Conservation (phyloP, 768 basidiomycete genomes). For the Tubosaeta brunneosetosa region DNA sequence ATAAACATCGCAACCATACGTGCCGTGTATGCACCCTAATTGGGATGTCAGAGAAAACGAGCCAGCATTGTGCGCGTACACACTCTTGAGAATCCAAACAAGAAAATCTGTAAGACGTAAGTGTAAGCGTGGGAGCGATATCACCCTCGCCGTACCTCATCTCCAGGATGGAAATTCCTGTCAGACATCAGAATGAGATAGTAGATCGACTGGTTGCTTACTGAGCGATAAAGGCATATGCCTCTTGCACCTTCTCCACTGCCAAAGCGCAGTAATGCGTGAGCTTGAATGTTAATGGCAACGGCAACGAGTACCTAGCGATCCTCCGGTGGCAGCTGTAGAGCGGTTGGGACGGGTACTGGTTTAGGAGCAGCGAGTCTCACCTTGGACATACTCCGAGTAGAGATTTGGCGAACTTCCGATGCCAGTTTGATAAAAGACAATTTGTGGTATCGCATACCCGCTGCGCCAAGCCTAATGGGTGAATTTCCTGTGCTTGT, state of each 20-base stretch:
- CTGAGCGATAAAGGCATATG: slow-evolving; percentile 79
- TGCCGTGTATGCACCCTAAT: slow-evolving; percentile 70
- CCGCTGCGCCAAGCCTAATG: slow-evolving; percentile 18
- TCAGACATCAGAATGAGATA: not conserved
- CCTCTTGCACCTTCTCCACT: slow-evolving; percentile 75
- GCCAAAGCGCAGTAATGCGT: not conserved
- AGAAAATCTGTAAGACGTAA: slow-evolving; percentile 51
- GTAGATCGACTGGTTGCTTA: slow-evolving; percentile 32
- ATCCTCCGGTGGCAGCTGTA: slow-evolving; percentile 59
- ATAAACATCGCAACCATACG: slow-evolving; percentile 68
- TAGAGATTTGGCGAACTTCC: slow-evolving; percentile 54
- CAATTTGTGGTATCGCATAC: slow-evolving; percentile 52
- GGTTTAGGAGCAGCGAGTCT: slow-evolving; percentile 4
- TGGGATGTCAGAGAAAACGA: slow-evolving; percentile 3
- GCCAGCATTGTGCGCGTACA: slow-evolving; percentile 8
- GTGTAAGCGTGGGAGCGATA: not conserved
- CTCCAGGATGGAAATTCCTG: slow-evolving; percentile 68
- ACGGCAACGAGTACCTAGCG: slow-evolving; percentile 42
- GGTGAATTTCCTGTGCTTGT: not conserved
- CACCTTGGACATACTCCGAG: slow-evolving; percentile 58
- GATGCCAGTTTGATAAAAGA: slow-evolving; percentile 62
- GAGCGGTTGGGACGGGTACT: slow-evolving; percentile 7
- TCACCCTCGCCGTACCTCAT: slow-evolving; percentile 46
- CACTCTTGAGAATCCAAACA: slow-evolving; percentile 75
- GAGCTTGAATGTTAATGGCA: not conserved